phyloP scores from a whole-genome alignment of 2,329 filamentous ascomycete genomes.

The Hymenoscyphus occultus region DNA sequence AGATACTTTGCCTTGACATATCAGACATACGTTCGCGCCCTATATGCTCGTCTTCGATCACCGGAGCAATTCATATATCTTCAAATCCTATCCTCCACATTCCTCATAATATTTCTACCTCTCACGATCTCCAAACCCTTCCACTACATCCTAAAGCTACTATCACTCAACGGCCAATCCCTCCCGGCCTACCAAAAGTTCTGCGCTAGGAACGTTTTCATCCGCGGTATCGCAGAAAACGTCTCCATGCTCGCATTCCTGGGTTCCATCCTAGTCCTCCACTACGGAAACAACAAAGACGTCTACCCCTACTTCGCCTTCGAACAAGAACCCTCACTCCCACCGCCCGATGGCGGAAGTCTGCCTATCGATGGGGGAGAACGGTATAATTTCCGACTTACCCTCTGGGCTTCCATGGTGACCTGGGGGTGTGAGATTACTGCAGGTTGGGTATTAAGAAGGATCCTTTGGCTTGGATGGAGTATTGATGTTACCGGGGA shows the following conservation, averaged over 20 bases:
- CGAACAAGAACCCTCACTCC: conserved; percentile 39
- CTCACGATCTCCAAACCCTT: conserved; percentile 59
- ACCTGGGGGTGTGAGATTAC: conserved; percentile 67
- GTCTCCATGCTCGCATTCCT: conserved; percentile 67
- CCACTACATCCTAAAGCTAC: conserved; percentile 52
- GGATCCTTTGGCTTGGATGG: conserved; percentile 57
- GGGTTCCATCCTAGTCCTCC: conserved; percentile 61
- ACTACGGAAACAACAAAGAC: conserved; percentile 64
- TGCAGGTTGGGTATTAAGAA: conserved; percentile 57
- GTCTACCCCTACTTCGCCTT: conserved; percentile 70
- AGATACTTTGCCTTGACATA: conserved; percentile 66
- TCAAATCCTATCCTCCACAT: conserved; percentile 60
- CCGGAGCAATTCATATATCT: conserved; percentile 64
- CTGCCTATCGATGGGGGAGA: conserved; percentile 33
- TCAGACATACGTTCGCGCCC: conserved; percentile 66
- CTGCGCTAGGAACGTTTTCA: conserved; percentile 63
- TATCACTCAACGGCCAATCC: conserved; percentile 56
- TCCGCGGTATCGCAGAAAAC: conserved; percentile 65
- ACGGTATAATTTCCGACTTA: conserved; percentile 59
- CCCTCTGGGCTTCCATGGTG: conserved; percentile 59
- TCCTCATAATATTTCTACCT: conserved; percentile 61
- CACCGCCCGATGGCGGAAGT: conserved; percentile 6
- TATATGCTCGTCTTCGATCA: conserved; percentile 65
- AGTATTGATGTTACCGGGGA: conserved; percentile 61
- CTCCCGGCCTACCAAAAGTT: conserved; percentile 65